Evolutionary conservation across 805 yeast species (phyloP), one percentile per base, ranked within the genome.

Genomic region (Teunomyces tritomae): DNA sequence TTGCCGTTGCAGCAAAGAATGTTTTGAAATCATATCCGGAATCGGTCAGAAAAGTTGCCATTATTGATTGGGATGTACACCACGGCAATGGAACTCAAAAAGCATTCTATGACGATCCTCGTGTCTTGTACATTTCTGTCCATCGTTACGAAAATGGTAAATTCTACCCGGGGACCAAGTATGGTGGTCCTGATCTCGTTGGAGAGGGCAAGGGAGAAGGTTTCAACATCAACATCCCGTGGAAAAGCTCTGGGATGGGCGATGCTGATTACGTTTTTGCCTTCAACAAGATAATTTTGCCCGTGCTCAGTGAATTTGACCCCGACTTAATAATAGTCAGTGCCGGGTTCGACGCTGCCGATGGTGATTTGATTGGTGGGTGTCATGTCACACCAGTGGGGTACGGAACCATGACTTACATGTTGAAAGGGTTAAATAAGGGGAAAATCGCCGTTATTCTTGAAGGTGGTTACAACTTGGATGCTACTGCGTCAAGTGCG

Each of bases 81-180:
- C 99, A 94, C 65, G 99, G 99, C 24, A 94, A 94, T 65, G 99
- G 99, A 34, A 94, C 99, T 1, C 99, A 94, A 66, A 85, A 87
- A 63, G 89, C 96, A 2, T 94, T 94, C 57, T 81, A 81, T 55
- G 80, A 88, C 53, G 97, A 94, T 62, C 96, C 96, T 26, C 74
- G 96, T 47, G 97, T 94, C 7, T 74, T 94, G 30, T 94, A 94
- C 66, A 82, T 94, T 39, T 91, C 98, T 0, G 68, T 92, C 28
- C 99, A 94, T 67, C 80, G 99, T 53, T 92, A 87, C 63, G 98
- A 94, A 59, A 81, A 85, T 53, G 98, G 96, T 0, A 82, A 81
- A 56, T 94, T 89, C 62, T 94, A 94, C 62, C 99, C 99, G 0
- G 97, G 98, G 4, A 89, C 96, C 0, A 77, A 81, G 34, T 89